Evolutionary conservation across 2,329 filamentous ascomycete species (phyloP), one percentile per base, ranked within the genome.

Genomic region (Xylaria sp.): DNA sequence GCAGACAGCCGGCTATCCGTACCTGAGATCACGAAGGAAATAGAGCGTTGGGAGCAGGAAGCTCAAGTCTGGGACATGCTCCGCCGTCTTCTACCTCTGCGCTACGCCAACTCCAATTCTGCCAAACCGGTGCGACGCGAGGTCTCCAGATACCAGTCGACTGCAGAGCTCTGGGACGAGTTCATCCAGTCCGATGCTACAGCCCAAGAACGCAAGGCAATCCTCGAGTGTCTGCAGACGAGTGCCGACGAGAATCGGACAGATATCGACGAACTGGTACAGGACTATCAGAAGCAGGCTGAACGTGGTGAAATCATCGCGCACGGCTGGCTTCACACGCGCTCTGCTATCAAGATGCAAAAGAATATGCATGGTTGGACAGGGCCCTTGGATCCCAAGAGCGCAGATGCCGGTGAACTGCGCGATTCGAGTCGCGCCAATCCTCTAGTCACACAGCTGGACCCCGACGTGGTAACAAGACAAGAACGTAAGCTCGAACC

Each of bases 281-380:
- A 86, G 55, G 88, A 93, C 58, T 81, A 92, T 57, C 88, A 92
- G 71, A 81, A 85, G 61, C 86, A 86, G 63, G 88, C 90, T 10
- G 89, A 93, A 61, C 81, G 90, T 68, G 89, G 89, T 8, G 90
- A 92, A 54, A 85, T 92, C 8, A 90, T 94, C 77, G 86, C 90
- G 34, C 87, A 92, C 72, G 93, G 93, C 47, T 97, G 92, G 90
- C 84, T 97, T 63, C 91, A 96, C 72, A 97, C 94, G 0, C 90
- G 92, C 64, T 86, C 90, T 60, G 87, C 88, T 52, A 91, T 99
- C 74, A 99, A 99, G 77, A 83, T 90, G 59, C 86, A 91, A 71
- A 99, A 97, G 77, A 86, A 89, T 59, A 77, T 94, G 65, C 83
- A 89, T 60, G 83, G 84, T 34, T 87, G 83, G 79, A 82, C 82